Percentiles rank a stretch among this genome's conserved stretches.
These are phyloP conservation scores for Macrolepiota albuminosa DNA, from an alignment of 768 basidiomycete species.

Conservation along the genomic window DNA sequence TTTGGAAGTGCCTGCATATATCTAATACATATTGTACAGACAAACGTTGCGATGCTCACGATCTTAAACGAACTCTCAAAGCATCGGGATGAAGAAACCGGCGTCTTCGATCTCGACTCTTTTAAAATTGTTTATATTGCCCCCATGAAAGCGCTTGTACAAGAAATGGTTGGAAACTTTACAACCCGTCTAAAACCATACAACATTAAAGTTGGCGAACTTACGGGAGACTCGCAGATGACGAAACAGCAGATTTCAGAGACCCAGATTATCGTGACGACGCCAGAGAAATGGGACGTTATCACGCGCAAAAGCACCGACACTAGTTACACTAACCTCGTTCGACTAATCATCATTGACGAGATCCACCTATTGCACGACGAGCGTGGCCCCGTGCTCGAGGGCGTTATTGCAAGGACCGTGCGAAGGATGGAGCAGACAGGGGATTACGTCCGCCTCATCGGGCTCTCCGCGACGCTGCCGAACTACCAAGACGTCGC, in stretches of 20 bases:
- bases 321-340: slow-evolving; percentile 94
- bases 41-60: slow-evolving; percentile 95
- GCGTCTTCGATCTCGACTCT: slow-evolving; percentile 74
- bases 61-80: slow-evolving; percentile 90
- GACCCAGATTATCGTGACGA: slow-evolving; percentile 97
- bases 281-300: slow-evolving; percentile 99
- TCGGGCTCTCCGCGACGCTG: slow-evolving; percentile 95
- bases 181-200: slow-evolving; percentile 60
- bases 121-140: slow-evolving; percentile 99
- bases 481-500: slow-evolving; percentile 99
- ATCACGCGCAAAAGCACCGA: slow-evolving; percentile 98
- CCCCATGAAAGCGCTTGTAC: slow-evolving; percentile 98
- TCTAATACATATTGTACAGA: slow-evolving; percentile 43
- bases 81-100: slow-evolving; percentile 78
- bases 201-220: slow-evolving; percentile 86
- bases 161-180: slow-evolving; percentile 98
- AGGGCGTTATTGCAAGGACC: slow-evolving; percentile 85
- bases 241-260: slow-evolving; percentile 96
- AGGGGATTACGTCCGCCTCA: slow-evolving; percentile 85
- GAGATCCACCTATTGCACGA: slow-evolving; percentile 98
- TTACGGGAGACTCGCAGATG: slow-evolving; percentile 97
- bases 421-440: slow-evolving; percentile 95
- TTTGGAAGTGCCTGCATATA: not conserved
- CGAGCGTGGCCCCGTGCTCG: slow-evolving; percentile 95
- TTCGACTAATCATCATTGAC: slow-evolving; percentile 94